Percentiles rank a stretch among this genome's conserved stretches.
These are phyloP conservation scores for Rheum nobile DNA, from an alignment of 148 eudicot species.

Conservation along the genomic window DNA sequence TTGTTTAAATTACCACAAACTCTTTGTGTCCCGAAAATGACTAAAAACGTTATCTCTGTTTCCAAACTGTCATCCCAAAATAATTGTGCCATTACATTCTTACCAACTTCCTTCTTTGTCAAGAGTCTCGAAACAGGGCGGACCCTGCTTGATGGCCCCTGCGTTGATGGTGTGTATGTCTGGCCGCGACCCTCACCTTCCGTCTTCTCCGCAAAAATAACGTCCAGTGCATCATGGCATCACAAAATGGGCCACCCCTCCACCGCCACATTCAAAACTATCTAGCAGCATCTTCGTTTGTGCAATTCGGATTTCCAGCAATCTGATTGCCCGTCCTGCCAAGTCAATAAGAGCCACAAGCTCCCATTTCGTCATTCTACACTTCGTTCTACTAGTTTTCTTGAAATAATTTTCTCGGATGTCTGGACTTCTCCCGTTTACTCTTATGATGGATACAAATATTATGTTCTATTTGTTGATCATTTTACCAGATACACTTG, in stretches of 20 bases:
- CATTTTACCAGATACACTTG: not conserved
- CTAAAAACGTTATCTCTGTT: not conserved
- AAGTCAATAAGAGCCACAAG: not conserved
- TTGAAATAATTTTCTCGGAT: not conserved
- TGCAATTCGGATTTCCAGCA: too few relatives aligned
- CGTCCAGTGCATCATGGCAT: too few relatives aligned
- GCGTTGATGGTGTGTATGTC: too few relatives aligned
- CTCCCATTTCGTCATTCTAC: not conserved
- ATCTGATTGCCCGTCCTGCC: not conserved
- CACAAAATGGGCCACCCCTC: too few relatives aligned
- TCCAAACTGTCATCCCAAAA: too few relatives aligned
- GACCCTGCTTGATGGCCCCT: not conserved
- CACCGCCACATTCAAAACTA: too few relatives aligned
- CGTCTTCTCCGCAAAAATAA: too few relatives aligned
- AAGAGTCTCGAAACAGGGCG: not conserved
- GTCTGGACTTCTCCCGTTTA: not conserved
- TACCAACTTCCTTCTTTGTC: not conserved
- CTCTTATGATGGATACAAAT: not conserved
- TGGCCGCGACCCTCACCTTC: too few relatives aligned
- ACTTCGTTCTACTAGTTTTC: too few relatives aligned
- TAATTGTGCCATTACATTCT: not conserved
- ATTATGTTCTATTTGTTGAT: not conserved
- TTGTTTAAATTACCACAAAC: not conserved
- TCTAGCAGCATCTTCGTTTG: too few relatives aligned
- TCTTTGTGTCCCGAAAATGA: not conserved